Conservation (phyloP, 768 basidiomycete species). For the Trametes meyenii region DNA sequence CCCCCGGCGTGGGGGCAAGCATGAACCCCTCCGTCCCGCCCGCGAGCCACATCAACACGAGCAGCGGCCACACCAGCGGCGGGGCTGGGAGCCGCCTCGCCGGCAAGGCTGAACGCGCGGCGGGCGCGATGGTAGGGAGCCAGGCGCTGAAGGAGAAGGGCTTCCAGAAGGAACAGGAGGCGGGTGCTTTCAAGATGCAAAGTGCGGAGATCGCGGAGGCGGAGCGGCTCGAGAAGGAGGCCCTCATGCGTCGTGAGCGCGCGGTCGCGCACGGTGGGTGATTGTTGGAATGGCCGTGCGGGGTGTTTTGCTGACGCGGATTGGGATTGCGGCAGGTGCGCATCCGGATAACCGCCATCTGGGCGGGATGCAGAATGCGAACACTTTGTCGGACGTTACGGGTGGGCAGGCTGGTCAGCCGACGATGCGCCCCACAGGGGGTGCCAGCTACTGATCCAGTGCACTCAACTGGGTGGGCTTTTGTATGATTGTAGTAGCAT, state of each 20-base stretch:
- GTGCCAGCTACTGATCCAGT: constrained; percentile 6
- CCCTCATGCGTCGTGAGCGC: constrained; percentile 49
- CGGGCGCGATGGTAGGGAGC: constrained; percentile 50
- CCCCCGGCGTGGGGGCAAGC: background rate
- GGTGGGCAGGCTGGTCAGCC: constrained; percentile 12
- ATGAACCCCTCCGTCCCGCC: constrained; percentile 26
- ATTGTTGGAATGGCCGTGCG: background rate
- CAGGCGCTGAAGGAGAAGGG: constrained; percentile 51
- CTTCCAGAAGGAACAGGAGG: constrained; percentile 55
- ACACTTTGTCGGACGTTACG: constrained; percentile 18
- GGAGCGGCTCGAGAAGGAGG: constrained; percentile 56
- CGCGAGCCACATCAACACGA: constrained; percentile 23
- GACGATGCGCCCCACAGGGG: constrained; percentile 6
- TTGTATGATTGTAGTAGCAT: background rate
- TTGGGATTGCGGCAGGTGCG: constrained; percentile 29
- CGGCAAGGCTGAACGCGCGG: constrained; percentile 52
- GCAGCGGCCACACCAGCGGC: constrained; percentile 23
- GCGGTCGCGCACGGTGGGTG: constrained; percentile 52
- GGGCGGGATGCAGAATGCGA: constrained; percentile 29
- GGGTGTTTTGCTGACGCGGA: background rate
- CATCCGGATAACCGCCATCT: constrained; percentile 38
- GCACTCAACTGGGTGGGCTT: background rate
- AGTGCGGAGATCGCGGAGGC: constrained; percentile 54
- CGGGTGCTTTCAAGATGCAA: constrained; percentile 47
- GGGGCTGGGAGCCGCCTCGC: constrained; percentile 38